Percentiles rank a stretch among this genome's conserved stretches.
Evolutionary conservation across 805 yeast genomes (phyloP).

Genomic region (Suhomyces sp.): DNA sequence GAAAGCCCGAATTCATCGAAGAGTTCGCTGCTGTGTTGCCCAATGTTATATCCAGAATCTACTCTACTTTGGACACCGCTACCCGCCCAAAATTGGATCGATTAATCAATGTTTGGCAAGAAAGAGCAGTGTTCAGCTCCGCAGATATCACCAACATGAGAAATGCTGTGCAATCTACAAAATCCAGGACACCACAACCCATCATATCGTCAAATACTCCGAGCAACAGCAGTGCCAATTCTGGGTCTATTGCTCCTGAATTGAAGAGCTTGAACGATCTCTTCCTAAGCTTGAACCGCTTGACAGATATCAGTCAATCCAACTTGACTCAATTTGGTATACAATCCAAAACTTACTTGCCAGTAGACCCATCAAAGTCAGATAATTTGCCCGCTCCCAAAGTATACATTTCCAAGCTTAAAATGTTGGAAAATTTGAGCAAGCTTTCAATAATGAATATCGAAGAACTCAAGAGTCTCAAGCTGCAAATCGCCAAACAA

Average conservation of each 20-base stretch:
- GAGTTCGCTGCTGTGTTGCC: constrained; percentile 56
- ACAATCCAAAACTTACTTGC: constrained; percentile 37
- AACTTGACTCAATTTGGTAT: constrained; percentile 38
- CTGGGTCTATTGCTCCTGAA: constrained; percentile 24
- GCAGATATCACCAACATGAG: constrained; percentile 28
- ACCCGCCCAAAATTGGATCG: constrained; percentile 49
- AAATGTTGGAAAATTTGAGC: constrained; percentile 37
- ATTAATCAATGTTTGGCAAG: constrained; percentile 56
- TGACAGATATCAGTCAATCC: constrained; percentile 27
- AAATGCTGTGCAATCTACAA: constrained; percentile 20
- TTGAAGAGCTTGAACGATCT: constrained; percentile 31
- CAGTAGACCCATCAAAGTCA: constrained; percentile 30
- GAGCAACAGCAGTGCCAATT: neutral
- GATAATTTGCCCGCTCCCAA: constrained; percentile 40
- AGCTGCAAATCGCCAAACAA: constrained; percentile 23
- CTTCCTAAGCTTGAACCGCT: constrained; percentile 25
- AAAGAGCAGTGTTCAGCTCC: constrained; percentile 44
- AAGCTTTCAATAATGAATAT: constrained; percentile 30
- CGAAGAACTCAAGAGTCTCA: constrained; percentile 27
- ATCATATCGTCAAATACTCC: neutral
- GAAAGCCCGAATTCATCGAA: constrained; percentile 53
- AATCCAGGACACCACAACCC: constrained; percentile 1
- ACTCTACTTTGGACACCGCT: constrained; percentile 26
- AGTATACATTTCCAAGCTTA: constrained; percentile 38
- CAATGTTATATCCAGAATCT: constrained; percentile 32